Evolutionary conservation across 768 basidiomycete genomes (phyloP).

Genomic region (Favolaschia claudopus): DNA sequence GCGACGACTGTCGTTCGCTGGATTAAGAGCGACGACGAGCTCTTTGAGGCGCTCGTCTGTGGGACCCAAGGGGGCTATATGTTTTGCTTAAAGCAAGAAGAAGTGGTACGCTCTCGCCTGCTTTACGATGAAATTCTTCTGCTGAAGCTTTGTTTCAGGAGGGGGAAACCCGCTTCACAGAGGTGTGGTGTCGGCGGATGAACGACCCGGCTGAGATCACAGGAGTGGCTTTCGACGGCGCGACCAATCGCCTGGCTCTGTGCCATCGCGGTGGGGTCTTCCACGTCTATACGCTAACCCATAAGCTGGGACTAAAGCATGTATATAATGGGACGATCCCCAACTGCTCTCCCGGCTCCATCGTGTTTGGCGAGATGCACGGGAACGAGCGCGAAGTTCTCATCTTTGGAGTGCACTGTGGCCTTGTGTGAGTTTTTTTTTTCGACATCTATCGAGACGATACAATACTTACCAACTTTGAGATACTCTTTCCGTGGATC

Average conservation of each 20-base stretch:
- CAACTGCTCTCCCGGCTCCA: slow-evolving; percentile 17
- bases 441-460: neutral
- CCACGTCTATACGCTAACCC: slow-evolving; percentile 14
- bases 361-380: slow-evolving; percentile 18
- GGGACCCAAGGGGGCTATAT: too few species aligned
- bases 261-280: slow-evolving; percentile 17
- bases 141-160: too few species aligned
- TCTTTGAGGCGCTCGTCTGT: too few species aligned
- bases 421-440: slow-evolving; percentile 23
- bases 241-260: slow-evolving; percentile 21
- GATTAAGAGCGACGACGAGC: too few species aligned
- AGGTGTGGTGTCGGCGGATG: slow-evolving; percentile 9
- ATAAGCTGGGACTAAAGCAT: neutral
- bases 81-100: too few species aligned
- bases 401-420: slow-evolving; percentile 22
- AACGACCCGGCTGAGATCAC: slow-evolving; percentile 19
- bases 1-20: too few species aligned
- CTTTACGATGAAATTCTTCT: too few species aligned
- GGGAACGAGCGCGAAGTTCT: slow-evolving; percentile 14
- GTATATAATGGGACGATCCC: slow-evolving; percentile 17
- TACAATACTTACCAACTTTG: neutral
- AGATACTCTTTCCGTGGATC: slow-evolving; percentile 8
- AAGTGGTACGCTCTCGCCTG: too few species aligned
- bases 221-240: slow-evolving; percentile 25
- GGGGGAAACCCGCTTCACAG: too few species aligned